These are phyloP conservation scores for Hibiscus trionum DNA, from an alignment of 345 rosid genomes.

Conservation along the genomic window DNA sequence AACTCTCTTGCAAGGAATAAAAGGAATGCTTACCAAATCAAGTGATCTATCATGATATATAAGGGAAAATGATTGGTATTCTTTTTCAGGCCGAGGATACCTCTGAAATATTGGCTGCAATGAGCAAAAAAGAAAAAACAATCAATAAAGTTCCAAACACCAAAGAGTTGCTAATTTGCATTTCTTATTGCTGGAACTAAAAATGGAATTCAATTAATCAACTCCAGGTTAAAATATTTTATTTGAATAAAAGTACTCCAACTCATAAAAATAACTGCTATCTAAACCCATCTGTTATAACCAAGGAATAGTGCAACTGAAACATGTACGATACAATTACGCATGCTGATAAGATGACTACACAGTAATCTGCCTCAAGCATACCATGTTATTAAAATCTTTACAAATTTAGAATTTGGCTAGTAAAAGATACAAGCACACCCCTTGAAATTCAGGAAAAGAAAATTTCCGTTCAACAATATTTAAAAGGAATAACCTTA, in stretches of 20 bases:
- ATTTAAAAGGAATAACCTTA: constrained; percentile 10
- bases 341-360: background rate
- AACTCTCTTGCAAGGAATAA: background rate
- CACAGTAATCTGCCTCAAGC: background rate
- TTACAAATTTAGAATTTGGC: background rate
- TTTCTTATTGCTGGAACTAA: background rate
- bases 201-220: background rate
- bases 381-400: background rate
- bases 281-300: background rate
- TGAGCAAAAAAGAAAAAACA: background rate
- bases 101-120: constrained; percentile 75
- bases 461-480: background rate
- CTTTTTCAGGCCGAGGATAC: constrained; percentile 78
- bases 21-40: constrained; percentile 52
- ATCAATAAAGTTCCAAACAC: background rate
- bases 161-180: background rate
- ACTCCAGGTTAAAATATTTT: background rate
- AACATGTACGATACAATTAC: background rate
- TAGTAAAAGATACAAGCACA: background rate
- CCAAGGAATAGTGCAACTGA: background rate
- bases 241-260: constrained; percentile 1
- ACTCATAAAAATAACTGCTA: constrained; percentile 1
- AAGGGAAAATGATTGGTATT: constrained; percentile 80
- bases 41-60: constrained; percentile 60
- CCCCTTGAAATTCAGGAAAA: background rate